Base-by-base conservation (phyloP, 306 rosid species). In the Ormosia emarginata region DNA sequence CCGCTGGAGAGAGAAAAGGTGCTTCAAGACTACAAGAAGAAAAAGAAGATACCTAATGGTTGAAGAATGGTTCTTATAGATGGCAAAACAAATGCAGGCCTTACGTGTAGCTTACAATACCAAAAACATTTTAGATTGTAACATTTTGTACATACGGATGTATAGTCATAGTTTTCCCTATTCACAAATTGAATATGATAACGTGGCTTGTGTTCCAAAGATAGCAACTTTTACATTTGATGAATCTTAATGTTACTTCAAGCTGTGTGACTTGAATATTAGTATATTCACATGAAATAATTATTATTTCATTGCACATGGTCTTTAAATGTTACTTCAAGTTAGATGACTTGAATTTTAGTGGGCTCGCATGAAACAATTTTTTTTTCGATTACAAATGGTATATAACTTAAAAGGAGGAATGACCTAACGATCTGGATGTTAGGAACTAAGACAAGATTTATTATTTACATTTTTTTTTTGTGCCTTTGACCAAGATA, bases 11-110 rank as follows among this genome's bases (percentile, higher is more conserved):
- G 95, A 81, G 90, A 89, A 70, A 86, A 82, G 24, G 90, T 88
- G 80, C 91, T 95, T 77, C 77, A 39, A 71, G 90, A 90, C 83
- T 93, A 80, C 86, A 89, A 84, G 76, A 87, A 82, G 92, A 91
- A 90, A 71, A 90, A 79, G 88, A 77, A 89, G 80, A 73, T 49
- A 30, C 86, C 85, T 3, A 82, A 75, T 55, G 87, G 83, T 77
- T 87, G 81, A 82, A 70, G 13, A 39, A 49, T 52, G 67, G 41
- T 72, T 71, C 52, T 53, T 50, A 14, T 63, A 59, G 59, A 70
- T 58, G 71, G 74, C 75, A 52, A 52, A 80, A 67, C 46, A 49
- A 24, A 53, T 76, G 43, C 44, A 8, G 15, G 37, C 52, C 37
- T 46, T 79, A 41, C 65, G 8, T 64, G 68, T 56, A 44, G 11